phyloP scores from a whole-genome alignment of 441 rosid species.

The Rhodomyrtus psidioides region DNA sequence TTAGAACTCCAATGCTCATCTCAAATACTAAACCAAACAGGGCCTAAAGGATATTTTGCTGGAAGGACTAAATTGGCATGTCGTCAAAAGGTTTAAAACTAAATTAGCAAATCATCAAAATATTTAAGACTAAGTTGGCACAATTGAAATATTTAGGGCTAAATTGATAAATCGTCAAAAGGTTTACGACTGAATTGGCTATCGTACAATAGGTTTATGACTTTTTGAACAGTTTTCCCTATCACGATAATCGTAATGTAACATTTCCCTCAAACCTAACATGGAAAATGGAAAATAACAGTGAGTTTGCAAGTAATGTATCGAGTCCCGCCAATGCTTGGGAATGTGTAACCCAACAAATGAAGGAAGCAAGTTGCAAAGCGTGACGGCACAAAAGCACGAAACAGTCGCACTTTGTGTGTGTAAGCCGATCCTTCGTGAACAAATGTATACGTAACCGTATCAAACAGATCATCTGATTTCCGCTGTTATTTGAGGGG shows the following conservation, averaged over 20 bases:
- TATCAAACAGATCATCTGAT: not conserved
- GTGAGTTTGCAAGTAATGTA: not conserved
- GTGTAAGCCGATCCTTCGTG: not conserved
- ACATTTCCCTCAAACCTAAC: not conserved
- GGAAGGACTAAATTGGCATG: too few relatives aligned
- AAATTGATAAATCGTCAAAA: too few relatives aligned
- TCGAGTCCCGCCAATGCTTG: not conserved
- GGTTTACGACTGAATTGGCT: too few relatives aligned
- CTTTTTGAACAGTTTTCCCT: not conserved
- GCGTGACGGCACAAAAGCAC: not conserved
- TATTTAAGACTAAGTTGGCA: too few relatives aligned
- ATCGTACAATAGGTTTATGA: too few relatives aligned
- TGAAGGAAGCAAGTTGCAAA: not conserved
- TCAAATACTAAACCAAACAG: too few relatives aligned
- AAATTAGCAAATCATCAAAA: too few relatives aligned
- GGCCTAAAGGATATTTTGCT: too few relatives aligned
- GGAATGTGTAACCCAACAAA: not conserved
- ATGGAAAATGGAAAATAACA: not conserved
- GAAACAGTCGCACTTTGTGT: not conserved
- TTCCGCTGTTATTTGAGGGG: not conserved
- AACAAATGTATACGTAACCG: not conserved
- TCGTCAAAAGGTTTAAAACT: too few relatives aligned
- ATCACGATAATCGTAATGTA: not conserved
- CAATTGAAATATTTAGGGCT: too few relatives aligned
- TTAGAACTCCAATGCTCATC: too few relatives aligned